These are phyloP conservation scores for Boletus hoseneyae DNA, from an alignment of 1,284 basidiomycete genomes.

Conservation along the genomic window DNA sequence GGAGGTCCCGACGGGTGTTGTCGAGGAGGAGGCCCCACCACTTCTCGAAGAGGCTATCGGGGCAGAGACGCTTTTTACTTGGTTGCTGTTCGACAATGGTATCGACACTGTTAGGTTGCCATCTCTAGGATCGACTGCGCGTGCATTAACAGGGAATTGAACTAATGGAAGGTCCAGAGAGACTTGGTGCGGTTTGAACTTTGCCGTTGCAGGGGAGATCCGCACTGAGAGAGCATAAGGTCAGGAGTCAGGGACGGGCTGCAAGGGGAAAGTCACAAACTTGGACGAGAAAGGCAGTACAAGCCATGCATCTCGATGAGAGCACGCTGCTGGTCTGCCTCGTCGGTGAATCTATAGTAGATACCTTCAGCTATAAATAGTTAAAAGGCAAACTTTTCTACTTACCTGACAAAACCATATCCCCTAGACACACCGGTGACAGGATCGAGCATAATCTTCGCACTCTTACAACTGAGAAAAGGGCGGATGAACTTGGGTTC, in stretches of 20 bases:
- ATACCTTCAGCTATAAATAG: slow-evolving; percentile 7
- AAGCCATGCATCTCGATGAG: slow-evolving; percentile 88
- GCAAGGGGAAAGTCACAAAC: slow-evolving; percentile 43
- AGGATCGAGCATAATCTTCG: slow-evolving; percentile 91
- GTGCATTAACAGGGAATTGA: slow-evolving; percentile 39
- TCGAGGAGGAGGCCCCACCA: slow-evolving; percentile 34
- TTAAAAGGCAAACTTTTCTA: slow-evolving; percentile 3
- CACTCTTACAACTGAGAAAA: slow-evolving; percentile 86
- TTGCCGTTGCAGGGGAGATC: slow-evolving; percentile 85
- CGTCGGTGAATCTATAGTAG: slow-evolving; percentile 70
- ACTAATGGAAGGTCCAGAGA: slow-evolving; percentile 48
- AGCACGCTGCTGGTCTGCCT: slow-evolving; percentile 83
- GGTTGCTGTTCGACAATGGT: slow-evolving; percentile 41
- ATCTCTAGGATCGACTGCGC: slow-evolving; percentile 30
- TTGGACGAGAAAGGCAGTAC: slow-evolving; percentile 80
- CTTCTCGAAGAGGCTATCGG: slow-evolving; percentile 53
- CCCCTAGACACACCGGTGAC: slow-evolving; percentile 85
- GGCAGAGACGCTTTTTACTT: slow-evolving; percentile 61
- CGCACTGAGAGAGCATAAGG: slow-evolving; percentile 54
- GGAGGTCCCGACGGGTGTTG: slow-evolving; percentile 44
- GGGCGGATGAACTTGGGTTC: slow-evolving; percentile 83
- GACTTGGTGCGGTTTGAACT: slow-evolving; percentile 64
- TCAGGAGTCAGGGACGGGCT: slow-evolving; percentile 29
- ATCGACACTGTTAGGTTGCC: slow-evolving; percentile 44
- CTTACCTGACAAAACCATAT: slow-evolving; percentile 84